Evolutionary conservation across 148 eudicot genomes (phyloP).

Genomic region (Salicornia ramosissima): DNA sequence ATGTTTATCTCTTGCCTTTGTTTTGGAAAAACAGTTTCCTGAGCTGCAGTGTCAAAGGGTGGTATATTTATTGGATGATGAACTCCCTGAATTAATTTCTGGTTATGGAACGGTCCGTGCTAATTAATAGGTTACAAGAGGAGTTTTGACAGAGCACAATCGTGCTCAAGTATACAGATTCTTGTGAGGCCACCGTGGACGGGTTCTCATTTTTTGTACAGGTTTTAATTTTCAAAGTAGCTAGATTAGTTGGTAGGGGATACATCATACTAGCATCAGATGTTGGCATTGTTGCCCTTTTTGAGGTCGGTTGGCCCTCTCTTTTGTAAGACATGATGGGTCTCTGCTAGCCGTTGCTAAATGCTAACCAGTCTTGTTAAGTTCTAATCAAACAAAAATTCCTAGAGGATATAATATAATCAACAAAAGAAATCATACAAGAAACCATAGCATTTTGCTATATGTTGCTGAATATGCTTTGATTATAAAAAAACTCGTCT

Average conservation of each 20-base stretch:
- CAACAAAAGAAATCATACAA: too few relatives aligned
- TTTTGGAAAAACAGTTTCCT: slow-evolving; percentile 68
- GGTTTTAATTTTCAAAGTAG: slow-evolving; percentile 1
- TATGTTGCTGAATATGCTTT: too few relatives aligned
- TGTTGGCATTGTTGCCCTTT: neutral
- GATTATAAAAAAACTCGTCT: too few relatives aligned
- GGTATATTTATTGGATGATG: neutral
- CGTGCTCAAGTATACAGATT: slow-evolving; percentile 14
- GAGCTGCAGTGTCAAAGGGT: slow-evolving; percentile 19
- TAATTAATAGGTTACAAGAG: slow-evolving; percentile 2
- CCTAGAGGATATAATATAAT: too few relatives aligned
- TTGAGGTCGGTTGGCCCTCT: neutral
- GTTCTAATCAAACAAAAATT: too few relatives aligned
- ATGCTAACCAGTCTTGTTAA: too few relatives aligned
- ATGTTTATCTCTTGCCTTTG: slow-evolving; percentile 58
- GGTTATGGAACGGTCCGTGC: neutral
- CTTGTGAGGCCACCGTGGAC: slow-evolving; percentile 13
- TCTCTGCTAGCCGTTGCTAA: neutral
- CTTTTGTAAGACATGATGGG: neutral
- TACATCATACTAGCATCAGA: neutral
- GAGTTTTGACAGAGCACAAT: slow-evolving; percentile 26
- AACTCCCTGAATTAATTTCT: neutral
- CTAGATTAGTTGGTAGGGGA: neutral
- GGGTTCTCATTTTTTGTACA: slow-evolving; percentile 16
- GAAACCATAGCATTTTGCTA: too few relatives aligned